Evolutionary conservation across 192 early-diverging fungal genomes (phyloP), one percentile per base, ranked within the genome.

Genomic region (Entomortierella parvispora): DNA sequence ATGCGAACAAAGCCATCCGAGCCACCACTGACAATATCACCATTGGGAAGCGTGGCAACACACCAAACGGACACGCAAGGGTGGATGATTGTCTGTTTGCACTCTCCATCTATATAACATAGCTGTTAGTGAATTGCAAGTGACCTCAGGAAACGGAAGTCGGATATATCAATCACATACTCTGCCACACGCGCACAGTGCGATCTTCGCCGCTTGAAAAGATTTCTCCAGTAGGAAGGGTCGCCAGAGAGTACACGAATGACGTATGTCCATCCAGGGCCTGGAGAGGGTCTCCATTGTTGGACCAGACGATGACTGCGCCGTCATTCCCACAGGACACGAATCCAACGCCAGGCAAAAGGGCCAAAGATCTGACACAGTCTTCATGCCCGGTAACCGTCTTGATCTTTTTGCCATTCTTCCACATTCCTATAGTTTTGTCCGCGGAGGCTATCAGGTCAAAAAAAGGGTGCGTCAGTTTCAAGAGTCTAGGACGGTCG

Each of bases 191-290:
- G 18, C 91, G 86, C 11, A 95, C 86, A 3, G 93, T 87, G 34
- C 97, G 87, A 65, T 99, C 98, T 86, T 99, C 98, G 58, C 96
- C 98, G 43, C 92, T 86, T 1, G 96, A 97, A 8, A 93, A 91
- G 51, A 97, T 82, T 58, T 94, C 89, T 33, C 92, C 94, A 4
- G 86, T 83, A 46, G 87, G 79, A n/a, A 93, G 75, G n/a, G 87
- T 83, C 17, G 71, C 78, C 37, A 97, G 63, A 7, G 91, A 81
- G 80, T 99, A 99, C 4, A 99, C 90, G 85, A 96, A 99, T 20
- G 95, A 93, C 0, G 94, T 93, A 71, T 99, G 98, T 0, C 93
- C 95, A 53, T 85, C 68, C 15, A 98, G 75, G 63, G 92, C 94
- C 17, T 87, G 84, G 20, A 94, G 33, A 50, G 90, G 92, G 33